Evolutionary conservation across 164 flowering plant genomes (phyloP), one percentile per base, ranked within the genome.

Genomic region (Brasenia schreberi): DNA sequence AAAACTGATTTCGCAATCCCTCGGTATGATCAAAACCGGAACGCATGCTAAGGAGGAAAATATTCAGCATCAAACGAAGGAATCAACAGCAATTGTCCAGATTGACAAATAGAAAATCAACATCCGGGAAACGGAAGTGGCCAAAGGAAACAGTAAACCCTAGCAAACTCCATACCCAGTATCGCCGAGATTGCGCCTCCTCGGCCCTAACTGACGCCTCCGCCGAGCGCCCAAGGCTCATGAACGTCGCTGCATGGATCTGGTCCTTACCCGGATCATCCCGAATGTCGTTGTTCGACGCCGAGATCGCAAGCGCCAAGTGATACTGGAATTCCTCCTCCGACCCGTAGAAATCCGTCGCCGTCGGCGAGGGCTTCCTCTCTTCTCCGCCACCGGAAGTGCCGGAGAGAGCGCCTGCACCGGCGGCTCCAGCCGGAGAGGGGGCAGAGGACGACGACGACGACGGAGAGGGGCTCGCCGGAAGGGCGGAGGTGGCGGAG

Each of bases 321-420:
- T 95, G 97, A 56, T 89, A 73, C 78, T 91, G 96, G 64, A 82
- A 92, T 70, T 95, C 99, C 81, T 95, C 99, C 76, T 95, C 97
- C 7, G 92, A 87, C 2, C 79, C 67, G 63, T 76, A 80, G 67
- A 84, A 91, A 62, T 94, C 96, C 56, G 56, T 49, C 56, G 4
- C 9, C 56, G 12, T 33, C 39, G 39, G 39, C 39, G 39, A 33
- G 39, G 39, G 39, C 39, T 33, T 33, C 39, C 39, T 33, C 39
- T 6, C 16, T 9, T 49, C 56, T 49, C 56, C 56, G 56, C 56
- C 56, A 49, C 56, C 56, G 56, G 16, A 33, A 9, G 56, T 4
- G 56, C 4, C 14, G 16, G 56, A 9, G 56, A 49, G 12, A 14
- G 56, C 56, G 4, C 16, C 56, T 49, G 56, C 56, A 49, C 56